These are phyloP conservation scores for Paragyromitra xinjiangensis DNA, from an alignment of 495 filamentous ascomycete genomes.

Conservation along the genomic window DNA sequence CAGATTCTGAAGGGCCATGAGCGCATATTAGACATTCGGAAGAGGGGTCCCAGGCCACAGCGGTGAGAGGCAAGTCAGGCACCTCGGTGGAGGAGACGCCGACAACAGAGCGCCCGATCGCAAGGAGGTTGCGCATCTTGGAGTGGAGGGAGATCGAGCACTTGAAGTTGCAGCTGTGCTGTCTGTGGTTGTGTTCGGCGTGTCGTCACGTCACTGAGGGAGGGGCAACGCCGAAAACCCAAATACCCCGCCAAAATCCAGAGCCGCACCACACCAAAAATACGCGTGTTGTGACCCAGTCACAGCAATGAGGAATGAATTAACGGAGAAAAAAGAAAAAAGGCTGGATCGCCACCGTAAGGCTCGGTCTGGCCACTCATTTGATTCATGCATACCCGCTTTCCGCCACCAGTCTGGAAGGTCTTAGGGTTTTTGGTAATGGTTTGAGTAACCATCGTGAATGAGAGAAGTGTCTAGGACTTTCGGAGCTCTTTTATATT, in stretches of 20 bases:
- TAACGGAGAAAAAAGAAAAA: not conserved
- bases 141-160: slow-evolving; percentile 49
- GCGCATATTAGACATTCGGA: slow-evolving; percentile 76
- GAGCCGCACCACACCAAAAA: slow-evolving; percentile 51
- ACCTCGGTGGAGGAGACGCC: slow-evolving; percentile 64
- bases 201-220: slow-evolving; percentile 50
- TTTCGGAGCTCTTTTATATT: slow-evolving; percentile 42
- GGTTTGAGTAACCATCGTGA: slow-evolving; percentile 36
- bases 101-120: slow-evolving; percentile 71
- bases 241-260: slow-evolving; percentile 51
- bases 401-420: slow-evolving; percentile 10
- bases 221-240: slow-evolving; percentile 47
- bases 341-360: slow-evolving; percentile 37
- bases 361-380: slow-evolving; percentile 15
- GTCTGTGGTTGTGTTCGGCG: slow-evolving; percentile 49
- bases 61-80: slow-evolving; percentile 68
- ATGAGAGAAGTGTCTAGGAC: slow-evolving; percentile 22
- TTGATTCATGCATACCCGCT: slow-evolving; percentile 29
- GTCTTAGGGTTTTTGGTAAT: slow-evolving; percentile 35
- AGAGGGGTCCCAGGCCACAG: slow-evolving; percentile 78
- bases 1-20: slow-evolving; percentile 72
- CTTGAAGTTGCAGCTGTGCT: slow-evolving; percentile 44
- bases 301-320: slow-evolving; percentile 29
- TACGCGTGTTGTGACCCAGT: slow-evolving; percentile 41
- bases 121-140: slow-evolving; percentile 78